Evolutionary conservation across 257 asterid species (phyloP), one percentile per base, ranked within the genome.

Genomic region (Solanum chiquidenum): DNA sequence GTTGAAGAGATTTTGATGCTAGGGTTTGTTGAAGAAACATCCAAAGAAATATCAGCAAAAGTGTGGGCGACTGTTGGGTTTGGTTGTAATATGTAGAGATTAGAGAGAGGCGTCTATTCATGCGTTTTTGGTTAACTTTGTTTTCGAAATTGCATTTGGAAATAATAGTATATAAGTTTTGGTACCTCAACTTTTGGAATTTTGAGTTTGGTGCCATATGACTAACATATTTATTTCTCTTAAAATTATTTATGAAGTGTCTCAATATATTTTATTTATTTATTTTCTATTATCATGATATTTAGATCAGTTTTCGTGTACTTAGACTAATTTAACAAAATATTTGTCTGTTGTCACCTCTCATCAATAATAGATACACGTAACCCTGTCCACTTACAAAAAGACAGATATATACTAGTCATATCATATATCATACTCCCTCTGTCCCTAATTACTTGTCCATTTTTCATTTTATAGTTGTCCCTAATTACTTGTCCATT

Each of bases 1-100:
- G 33, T 68, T 68, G 37, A 12, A 27, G 25, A 72, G 79, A 40
- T 12, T 64, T 84, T 84, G 33, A 85, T 58, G 75, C 84, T 88
- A 88, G 90, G 90, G 90, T 88, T 76, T 44, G 84, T 31, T 85
- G 62, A 38, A 69, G 34, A 68, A 72, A 25, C 20, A 38, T 40
- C 58, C 34, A 38, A 40, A 38, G 34, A 76, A 76, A 40, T 76
- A 76, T 12, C 35, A 73, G 13, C 9, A 76, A n/a, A 40, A n/a
- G 64, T 79, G 84, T 42, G 18, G 25, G 64, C 13, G 64, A 42
- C 14, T 8, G 12, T 40, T 40, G 60, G 37, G 6, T 2, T 40
- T 76, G 83, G 60, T 58, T 40, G 60, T 40, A 23, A 75, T 5
- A 6, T 40, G 60, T 12, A 12, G 6, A 31, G 40, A 71, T 40